Evolutionary conservation across 345 rosid genomes (phyloP).

Genomic region (Arabidopsis thaliana): TAIR10.1 NC_003076.8:5233001-5233500

Average conservation of each 20-base stretch:
- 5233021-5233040: constrained; percentile 13
- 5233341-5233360: constrained; percentile 36
- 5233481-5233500: constrained; percentile 15
- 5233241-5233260: constrained; percentile 34
- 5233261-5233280: constrained; percentile 33
- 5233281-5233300: constrained; percentile 13
- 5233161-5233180: neutral
- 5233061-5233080: constrained; percentile 27
- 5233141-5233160: neutral
- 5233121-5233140: neutral
- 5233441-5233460: constrained; percentile 11
- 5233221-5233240: constrained; percentile 11
- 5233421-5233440: constrained; percentile 33
- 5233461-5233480: neutral
- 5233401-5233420: constrained; percentile 47
- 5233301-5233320: constrained; percentile 3
- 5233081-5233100: constrained; percentile 18
- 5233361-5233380: constrained; percentile 45
- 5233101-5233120: constrained; percentile 36
- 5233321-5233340: constrained; percentile 5
- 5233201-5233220: neutral
- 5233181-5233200: neutral
- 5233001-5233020: constrained; percentile 13
- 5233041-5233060: constrained; percentile 15
- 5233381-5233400: constrained; percentile 44